A percentile compares a stretch with the other conserved stretches of the same genome.
These are phyloP conservation scores for Ceratobasidium sp. DNA, from an alignment of 1,284 basidiomycete genomes.

Conservation along the genomic window DNA sequence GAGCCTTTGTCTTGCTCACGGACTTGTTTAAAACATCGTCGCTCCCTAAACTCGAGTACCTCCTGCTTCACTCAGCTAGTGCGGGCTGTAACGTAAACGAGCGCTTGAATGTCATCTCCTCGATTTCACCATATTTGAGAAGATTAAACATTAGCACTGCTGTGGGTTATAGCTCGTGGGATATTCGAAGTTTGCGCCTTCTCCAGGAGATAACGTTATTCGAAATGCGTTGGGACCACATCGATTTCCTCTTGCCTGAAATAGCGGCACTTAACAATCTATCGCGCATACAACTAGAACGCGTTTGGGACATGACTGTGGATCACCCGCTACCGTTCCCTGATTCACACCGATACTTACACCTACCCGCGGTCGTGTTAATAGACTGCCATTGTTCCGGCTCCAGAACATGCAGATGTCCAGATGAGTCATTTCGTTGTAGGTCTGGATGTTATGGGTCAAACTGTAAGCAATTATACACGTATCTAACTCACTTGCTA, in stretches of 20 bases:
- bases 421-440: background rate
- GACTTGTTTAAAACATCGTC: background rate
- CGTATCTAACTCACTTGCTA: background rate
- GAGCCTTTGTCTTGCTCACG: background rate
- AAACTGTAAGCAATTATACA: background rate
- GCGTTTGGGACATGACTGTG: background rate
- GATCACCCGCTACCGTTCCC: background rate
- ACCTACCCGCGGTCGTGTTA: background rate
- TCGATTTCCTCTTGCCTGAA: background rate
- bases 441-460: background rate
- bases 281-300: background rate
- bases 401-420: background rate
- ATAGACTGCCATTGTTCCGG: background rate
- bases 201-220: background rate
- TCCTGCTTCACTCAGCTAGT: background rate
- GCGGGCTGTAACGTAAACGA: background rate
- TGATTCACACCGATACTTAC: background rate
- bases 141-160: background rate
- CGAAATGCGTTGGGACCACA: background rate
- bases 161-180: background rate
- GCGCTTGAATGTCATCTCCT: background rate
- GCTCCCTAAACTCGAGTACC: background rate
- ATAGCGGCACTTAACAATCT: background rate
- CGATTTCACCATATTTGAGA: background rate
- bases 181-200: background rate